Evolutionary conservation across 23 red algal species (phyloP), one percentile per base, ranked within the genome.

Genomic region (Gracilaria gracilis): DNA sequence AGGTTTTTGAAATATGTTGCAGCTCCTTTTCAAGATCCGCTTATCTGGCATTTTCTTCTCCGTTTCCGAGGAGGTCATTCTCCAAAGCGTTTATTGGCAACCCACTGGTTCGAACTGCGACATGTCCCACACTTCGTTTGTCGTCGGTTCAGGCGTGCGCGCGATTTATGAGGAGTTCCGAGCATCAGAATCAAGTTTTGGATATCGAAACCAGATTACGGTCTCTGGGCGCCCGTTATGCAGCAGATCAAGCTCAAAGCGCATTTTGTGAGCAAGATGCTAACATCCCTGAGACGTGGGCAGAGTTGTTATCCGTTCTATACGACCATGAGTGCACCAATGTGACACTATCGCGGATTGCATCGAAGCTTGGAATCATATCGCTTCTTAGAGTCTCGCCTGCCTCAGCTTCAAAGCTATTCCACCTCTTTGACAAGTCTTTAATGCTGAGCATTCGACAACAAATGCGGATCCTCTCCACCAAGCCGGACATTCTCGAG

Each of bases 261-360:
- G 53, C 27, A 1, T 31, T 81, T 9, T 62, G 54, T 53, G 9
- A 15, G 4, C 33, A 57, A 40, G 53, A 37, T 5, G 9, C 12
- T 40, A 0, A 31, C 19, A 15, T 82, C 3, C 79, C 57, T 25
- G 27, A 53, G 6, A 75, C 42, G 5, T 92, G 89, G 89, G 3
- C 31, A 20, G n/a, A 9, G 7, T 37, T 76, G 9, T 36, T 92
- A 12, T 40, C 47, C 17, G 50, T 77, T 74, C 67, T 92, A 29
- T 51, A 44, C 33, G 38, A 50, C 4, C 21, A 54, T 40, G 64
- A 44, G 33, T 75, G 84, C 27, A 55, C 27, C 79, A 79, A 65
- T 44, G 0, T 47, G 16, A 24, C 55, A 4, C 38, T 92, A 38
- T 92, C 89, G 48, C 79, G 89, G 12, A 55, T 92, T 51, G 34